Conservation (phyloP, 2,329 filamentous ascomycete genomes). For the Cladophialophora bantiana region DNA sequence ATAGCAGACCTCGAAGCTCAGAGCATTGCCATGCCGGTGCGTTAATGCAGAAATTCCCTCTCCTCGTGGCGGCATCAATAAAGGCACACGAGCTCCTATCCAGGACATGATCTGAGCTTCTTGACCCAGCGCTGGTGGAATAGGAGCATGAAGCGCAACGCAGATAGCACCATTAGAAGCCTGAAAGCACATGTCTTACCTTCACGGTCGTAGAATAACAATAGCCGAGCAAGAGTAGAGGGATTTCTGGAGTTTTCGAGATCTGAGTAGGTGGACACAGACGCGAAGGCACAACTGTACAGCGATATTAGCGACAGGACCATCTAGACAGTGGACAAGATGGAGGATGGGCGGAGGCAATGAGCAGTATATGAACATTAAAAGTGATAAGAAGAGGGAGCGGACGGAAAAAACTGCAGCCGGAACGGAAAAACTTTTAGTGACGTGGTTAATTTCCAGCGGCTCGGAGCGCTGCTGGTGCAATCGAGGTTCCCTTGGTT, state of each 20-base stretch:
- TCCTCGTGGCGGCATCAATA: conserved; percentile 17
- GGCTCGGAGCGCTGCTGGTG: neutral
- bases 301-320: neutral
- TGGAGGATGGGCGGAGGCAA: no score
- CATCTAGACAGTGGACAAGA: neutral
- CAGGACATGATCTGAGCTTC: neutral
- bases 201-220: neutral
- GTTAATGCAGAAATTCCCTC: conserved; percentile 17
- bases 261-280: neutral
- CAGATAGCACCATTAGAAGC: neutral
- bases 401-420: neutral
- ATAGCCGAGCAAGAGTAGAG: neutral
- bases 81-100: conserved; percentile 7
- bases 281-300: no score
- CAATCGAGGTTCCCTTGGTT: neutral
- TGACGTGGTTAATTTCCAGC: neutral
- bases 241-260: neutral
- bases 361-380: no score
- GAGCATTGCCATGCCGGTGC: conserved; percentile 6
- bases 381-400: no score
- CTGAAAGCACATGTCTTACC: neutral
- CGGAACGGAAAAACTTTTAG: conserved; percentile 3
- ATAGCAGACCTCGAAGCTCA: conserved; percentile 4
- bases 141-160: neutral
- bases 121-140: neutral